phyloP scores from a whole-genome alignment of 306 rosid genomes.

The Neltuma alba region DNA sequence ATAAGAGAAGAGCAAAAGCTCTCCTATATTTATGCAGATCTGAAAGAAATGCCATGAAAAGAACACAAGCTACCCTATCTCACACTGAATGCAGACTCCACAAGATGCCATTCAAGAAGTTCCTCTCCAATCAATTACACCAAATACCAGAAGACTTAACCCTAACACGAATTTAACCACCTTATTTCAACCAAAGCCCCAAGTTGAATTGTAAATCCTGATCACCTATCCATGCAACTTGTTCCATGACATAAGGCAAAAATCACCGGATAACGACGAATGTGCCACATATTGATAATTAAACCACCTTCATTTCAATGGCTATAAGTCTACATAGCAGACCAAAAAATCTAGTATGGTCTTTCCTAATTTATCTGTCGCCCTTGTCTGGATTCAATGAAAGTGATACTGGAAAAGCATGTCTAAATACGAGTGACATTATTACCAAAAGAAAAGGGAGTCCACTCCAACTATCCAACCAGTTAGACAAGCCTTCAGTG shows the following conservation, averaged over 20 bases:
- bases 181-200: background rate
- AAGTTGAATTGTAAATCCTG: background rate
- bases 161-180: background rate
- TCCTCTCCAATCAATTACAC: background rate
- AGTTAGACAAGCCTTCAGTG: background rate
- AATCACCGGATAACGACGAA: background rate
- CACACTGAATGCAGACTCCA: background rate
- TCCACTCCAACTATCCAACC: background rate
- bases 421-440: background rate
- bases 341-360: background rate
- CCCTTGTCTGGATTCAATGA: background rate
- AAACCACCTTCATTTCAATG: background rate
- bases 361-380: background rate
- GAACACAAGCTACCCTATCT: conserved; percentile 1
- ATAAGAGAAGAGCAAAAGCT: background rate
- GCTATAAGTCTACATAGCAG: background rate
- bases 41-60: background rate
- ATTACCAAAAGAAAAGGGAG: background rate
- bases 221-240: background rate
- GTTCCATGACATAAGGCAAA: background rate
- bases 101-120: background rate
- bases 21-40: background rate
- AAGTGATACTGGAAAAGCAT: background rate
- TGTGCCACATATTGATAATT: background rate
- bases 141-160: background rate